Percentiles rank a stretch among this genome's conserved stretches.
phyloP scores from a whole-genome alignment of 176 grass and related monocot species.

The Triticum urartu region DNA sequence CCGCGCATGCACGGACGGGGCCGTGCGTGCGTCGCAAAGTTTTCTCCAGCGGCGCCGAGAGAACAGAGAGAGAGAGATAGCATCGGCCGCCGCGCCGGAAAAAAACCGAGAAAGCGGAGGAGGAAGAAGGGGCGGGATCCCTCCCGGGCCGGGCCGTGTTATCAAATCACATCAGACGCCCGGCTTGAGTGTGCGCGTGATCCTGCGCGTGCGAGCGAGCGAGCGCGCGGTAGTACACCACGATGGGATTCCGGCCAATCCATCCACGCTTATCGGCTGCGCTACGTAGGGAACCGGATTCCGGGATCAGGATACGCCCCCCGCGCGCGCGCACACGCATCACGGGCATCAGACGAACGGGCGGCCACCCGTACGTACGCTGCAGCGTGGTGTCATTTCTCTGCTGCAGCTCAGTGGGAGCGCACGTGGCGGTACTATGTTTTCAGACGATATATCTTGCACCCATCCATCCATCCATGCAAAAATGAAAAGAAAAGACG shows the following conservation, averaged over 20 bases:
- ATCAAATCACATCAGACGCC: constrained; percentile 7
- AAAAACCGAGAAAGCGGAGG: neutral
- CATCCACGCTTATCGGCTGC: neutral
- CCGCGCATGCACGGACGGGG: neutral
- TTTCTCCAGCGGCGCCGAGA: neutral
- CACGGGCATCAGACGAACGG: neutral
- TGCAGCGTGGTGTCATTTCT: constrained; percentile 32
- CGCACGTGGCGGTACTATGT: constrained; percentile 29
- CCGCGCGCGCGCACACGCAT: neutral
- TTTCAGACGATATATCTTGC: neutral
- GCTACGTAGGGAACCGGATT: neutral
- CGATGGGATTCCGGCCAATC: neutral
- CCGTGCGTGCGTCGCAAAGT: neutral
- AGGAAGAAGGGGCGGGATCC: neutral
- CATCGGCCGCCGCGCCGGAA: neutral
- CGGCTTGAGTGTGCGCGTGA: neutral
- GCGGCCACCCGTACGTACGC: neutral
- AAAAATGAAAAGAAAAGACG: neutral
- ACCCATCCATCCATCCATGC: neutral
- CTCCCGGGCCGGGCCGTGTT: neutral
- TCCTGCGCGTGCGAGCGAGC: too few species aligned
- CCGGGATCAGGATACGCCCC: neutral
- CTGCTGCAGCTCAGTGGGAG: neutral
- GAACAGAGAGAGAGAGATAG: neutral
- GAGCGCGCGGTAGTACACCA: too few species aligned